These are phyloP conservation scores for Hypoxylon rickii DNA, from an alignment of 495 filamentous ascomycete species.

Conservation along the genomic window DNA sequence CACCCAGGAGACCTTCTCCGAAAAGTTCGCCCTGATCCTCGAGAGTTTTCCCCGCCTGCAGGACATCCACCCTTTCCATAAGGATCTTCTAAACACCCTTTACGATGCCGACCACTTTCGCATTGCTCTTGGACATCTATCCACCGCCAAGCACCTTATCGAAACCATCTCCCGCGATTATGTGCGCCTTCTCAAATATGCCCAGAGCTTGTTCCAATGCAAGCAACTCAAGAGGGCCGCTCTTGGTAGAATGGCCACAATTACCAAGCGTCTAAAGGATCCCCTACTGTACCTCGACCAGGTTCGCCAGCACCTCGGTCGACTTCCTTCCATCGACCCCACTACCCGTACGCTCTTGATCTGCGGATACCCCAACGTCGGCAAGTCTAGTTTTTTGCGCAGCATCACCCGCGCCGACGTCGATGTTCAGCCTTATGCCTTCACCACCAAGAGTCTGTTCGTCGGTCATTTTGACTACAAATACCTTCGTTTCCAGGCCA, in stretches of 20 bases:
- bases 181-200: conserved; percentile 64
- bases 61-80: conserved; percentile 96
- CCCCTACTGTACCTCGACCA: conserved; percentile 95
- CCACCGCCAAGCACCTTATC: conserved; percentile 93
- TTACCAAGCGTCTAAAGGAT: conserved; percentile 90
- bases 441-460: conserved; percentile 97
- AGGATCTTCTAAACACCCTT: conserved; percentile 65
- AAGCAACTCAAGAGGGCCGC: conserved; percentile 90
- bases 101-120: conserved; percentile 98
- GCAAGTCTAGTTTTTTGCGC: conserved; percentile 92
- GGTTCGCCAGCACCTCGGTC: conserved; percentile 95
- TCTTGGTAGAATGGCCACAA: conserved; percentile 94
- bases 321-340: conserved; percentile 96
- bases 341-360: conserved; percentile 94
- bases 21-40: conserved; percentile 87
- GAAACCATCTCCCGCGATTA: conserved; percentile 96
- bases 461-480: conserved; percentile 99
- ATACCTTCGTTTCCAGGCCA: conserved; percentile 88
- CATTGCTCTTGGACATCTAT: conserved; percentile 93
- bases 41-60: conserved; percentile 92
- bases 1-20: conserved; percentile 95
- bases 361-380: conserved; percentile 96
- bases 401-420: conserved; percentile 94
- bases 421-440: conserved; percentile 97
- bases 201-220: conserved; percentile 93